A percentile compares a stretch with the other conserved stretches of the same genome.
Evolutionary conservation across 768 basidiomycete species (phyloP).

Genomic region (Psilocybe subaeruginosa): DNA sequence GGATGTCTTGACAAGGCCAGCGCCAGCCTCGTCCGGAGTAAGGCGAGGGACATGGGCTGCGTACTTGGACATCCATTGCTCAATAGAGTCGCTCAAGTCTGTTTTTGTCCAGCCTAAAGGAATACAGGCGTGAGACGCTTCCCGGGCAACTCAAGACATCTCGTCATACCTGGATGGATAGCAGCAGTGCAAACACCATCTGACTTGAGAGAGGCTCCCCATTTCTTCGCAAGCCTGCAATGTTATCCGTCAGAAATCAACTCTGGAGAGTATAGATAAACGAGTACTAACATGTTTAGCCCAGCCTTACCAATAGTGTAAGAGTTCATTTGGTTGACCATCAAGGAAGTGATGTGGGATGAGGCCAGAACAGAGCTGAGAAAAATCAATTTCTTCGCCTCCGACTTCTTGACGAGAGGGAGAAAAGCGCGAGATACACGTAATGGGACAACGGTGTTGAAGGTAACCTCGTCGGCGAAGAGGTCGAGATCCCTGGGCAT

Average conservation of each 20-base stretch:
- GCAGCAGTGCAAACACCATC: conserved; percentile 25
- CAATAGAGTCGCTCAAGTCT: conserved; percentile 21
- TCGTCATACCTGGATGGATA: conserved; percentile 22
- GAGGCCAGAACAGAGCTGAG: conserved; percentile 27
- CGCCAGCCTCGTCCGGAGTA: conserved; percentile 18
- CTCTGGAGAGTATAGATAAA: not conserved
- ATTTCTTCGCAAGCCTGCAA: conserved; percentile 26
- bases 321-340: conserved; percentile 17
- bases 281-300: conserved; percentile 22
- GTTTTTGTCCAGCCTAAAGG: conserved; percentile 25
- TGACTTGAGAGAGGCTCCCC: conserved; percentile 23
- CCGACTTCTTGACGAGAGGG: conserved; percentile 22
- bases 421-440: conserved; percentile 24
- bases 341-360: conserved; percentile 12
- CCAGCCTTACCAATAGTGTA: conserved; percentile 24
- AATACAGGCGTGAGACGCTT: not conserved
- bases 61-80: conserved; percentile 24
- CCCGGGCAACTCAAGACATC: no score
- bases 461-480: conserved; percentile 21
- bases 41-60: conserved; percentile 23
- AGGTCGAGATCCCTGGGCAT: conserved; percentile 19
- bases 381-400: conserved; percentile 25
- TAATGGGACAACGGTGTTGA: conserved; percentile 23
- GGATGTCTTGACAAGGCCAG: conserved; percentile 13
- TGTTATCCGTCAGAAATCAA: not conserved